These are phyloP conservation scores for Suillus sp. DNA, from an alignment of 768 basidiomycete species.

Conservation along the genomic window DNA sequence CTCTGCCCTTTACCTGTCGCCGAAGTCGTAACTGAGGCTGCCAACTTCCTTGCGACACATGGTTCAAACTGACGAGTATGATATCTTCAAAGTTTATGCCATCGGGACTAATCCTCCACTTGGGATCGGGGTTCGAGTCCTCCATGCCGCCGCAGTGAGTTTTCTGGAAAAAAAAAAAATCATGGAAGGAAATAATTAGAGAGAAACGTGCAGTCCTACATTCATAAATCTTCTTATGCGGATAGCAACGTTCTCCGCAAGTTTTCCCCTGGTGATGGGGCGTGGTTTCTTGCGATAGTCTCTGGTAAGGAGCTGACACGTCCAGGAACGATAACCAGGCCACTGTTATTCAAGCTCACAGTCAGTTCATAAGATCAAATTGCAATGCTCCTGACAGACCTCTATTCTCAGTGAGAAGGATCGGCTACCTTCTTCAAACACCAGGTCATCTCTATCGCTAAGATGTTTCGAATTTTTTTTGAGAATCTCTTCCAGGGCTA, in stretches of 20 bases:
- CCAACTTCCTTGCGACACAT: conserved; percentile 79
- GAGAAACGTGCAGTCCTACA: conserved; percentile 35
- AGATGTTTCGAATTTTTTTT: conserved; percentile 57
- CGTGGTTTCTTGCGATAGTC: conserved; percentile 73
- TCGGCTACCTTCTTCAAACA: conserved; percentile 68
- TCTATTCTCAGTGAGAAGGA: conserved; percentile 74
- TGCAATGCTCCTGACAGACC: conserved; percentile 39
- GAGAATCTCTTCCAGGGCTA: conserved; percentile 59
- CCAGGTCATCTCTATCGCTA: conserved; percentile 53
- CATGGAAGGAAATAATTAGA: not conserved
- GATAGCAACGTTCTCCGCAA: conserved; percentile 72
- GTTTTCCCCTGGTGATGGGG: conserved; percentile 69
- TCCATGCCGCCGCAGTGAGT: conserved; percentile 45
- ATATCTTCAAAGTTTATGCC: conserved; percentile 65
- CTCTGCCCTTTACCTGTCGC: not conserved
- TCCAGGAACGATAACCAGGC: conserved; percentile 78
- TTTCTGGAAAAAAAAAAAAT: conserved; percentile 41
- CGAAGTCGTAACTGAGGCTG: conserved; percentile 66
- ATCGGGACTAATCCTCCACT: conserved; percentile 58
- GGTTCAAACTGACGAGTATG: conserved; percentile 72
- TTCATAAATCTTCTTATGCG: conserved; percentile 65
- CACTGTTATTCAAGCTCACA: conserved; percentile 45
- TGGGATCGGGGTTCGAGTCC: conserved; percentile 50
- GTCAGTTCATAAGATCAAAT: not conserved
- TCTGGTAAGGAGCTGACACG: conserved; percentile 70